A percentile compares a stretch with the other conserved stretches of the same genome.
Conservation (phyloP, 83 land plant species). For the Diphasiastrum complanatum region DNA sequence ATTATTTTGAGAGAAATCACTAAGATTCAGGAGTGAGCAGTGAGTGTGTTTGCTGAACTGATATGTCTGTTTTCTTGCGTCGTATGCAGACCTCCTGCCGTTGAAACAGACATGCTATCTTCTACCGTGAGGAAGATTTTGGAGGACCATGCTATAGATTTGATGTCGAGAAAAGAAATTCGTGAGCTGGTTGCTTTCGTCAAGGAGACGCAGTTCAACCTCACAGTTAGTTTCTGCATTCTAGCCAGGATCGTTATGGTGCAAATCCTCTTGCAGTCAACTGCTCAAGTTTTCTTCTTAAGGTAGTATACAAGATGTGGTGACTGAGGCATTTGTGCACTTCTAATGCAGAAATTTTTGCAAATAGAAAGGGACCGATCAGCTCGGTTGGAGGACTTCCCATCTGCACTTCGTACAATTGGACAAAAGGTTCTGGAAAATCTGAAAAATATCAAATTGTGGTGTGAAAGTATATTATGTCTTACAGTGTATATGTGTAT, state of each 20-base stretch:
- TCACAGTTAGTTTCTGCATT: slow-evolving; percentile 53
- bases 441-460: too few species aligned
- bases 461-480: too few species aligned
- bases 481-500: too few species aligned
- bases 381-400: slow-evolving; percentile 87
- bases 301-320: too few species aligned
- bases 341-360: slow-evolving; percentile 62
- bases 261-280: background rate
- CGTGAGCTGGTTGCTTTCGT: slow-evolving; percentile 97
- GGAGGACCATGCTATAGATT: slow-evolving; percentile 87
- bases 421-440: slow-evolving; percentile 95
- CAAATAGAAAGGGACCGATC: slow-evolving; percentile 66
- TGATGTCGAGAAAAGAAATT: slow-evolving; percentile 90
- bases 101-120: slow-evolving; percentile 70
- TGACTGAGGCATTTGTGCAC: background rate
- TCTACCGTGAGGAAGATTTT: slow-evolving; percentile 85
- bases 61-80: background rate
- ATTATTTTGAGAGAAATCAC: too few species aligned
- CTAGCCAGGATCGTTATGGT: background rate
- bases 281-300: background rate
- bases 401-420: slow-evolving; percentile 79
- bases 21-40: too few species aligned
- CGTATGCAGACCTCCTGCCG: slow-evolving; percentile 55
- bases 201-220: slow-evolving; percentile 96
- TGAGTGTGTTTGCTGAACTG: background rate